These are phyloP conservation scores for Talaromyces piceae DNA, from an alignment of 2,329 filamentous ascomycete genomes.

Conservation along the genomic window DNA sequence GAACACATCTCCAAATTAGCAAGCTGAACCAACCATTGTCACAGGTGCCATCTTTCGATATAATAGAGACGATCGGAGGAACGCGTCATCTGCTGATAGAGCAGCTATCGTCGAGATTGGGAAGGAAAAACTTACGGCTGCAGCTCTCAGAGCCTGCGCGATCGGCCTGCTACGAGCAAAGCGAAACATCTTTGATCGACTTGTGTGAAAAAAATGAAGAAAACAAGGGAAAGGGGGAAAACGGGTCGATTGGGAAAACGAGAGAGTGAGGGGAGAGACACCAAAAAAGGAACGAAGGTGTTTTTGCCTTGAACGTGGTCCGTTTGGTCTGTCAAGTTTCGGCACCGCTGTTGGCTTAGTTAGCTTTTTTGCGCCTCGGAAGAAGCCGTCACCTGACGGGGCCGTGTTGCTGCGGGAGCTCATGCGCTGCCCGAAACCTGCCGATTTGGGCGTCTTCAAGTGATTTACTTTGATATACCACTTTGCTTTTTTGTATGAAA, in stretches of 20 bases:
- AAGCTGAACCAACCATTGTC: constrained; percentile 24
- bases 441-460: background rate
- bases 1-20: constrained; percentile 39
- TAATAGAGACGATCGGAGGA: background rate
- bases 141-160: constrained; percentile 69
- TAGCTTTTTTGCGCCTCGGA: constrained; percentile 6
- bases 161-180: constrained; percentile 74
- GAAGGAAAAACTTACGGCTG: constrained; percentile 53
- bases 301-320: constrained; percentile 3
- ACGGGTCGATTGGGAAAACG: background rate
- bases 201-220: background rate
- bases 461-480: background rate
- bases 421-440: background rate
- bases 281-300: background rate
- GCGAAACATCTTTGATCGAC: constrained; percentile 62
- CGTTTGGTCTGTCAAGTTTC: background rate
- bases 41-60: constrained; percentile 2
- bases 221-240: background rate
- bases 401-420: too few species aligned
- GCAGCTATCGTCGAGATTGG: background rate
- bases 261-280: background rate
- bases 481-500: background rate
- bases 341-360: constrained; percentile 6
- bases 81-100: background rate
- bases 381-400: constrained; percentile 13